A percentile compares a stretch with the other conserved stretches of the same genome.
phyloP scores from a whole-genome alignment of 768 basidiomycete species.

The Megacollybia marginata region DNA sequence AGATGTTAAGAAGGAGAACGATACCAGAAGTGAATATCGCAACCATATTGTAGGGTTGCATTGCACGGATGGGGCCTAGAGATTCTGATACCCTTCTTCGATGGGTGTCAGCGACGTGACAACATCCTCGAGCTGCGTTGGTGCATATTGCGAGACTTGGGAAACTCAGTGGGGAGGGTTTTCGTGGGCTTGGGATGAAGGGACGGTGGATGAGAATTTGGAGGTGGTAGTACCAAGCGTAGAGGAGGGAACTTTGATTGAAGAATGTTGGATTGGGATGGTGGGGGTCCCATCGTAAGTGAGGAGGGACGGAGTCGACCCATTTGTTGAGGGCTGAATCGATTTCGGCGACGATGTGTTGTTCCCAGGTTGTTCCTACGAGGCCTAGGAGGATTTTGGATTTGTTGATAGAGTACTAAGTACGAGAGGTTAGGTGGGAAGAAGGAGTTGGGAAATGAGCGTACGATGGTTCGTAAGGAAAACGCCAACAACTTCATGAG shows the following conservation, averaged over 20 bases:
- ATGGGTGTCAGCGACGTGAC: constrained; percentile 47
- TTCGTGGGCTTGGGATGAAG: constrained; percentile 50
- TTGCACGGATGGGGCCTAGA: too few relatives aligned
- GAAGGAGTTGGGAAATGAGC: constrained; percentile 7
- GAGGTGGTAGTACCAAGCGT: constrained; percentile 14
- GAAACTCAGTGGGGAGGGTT: constrained; percentile 22
- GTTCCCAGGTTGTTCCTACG: constrained; percentile 38
- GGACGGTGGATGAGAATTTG: constrained; percentile 65
- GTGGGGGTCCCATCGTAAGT: constrained; percentile 37
- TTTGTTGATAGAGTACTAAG: constrained; percentile 67
- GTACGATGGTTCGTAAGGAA: constrained; percentile 36
- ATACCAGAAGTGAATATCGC: constrained; percentile 20
- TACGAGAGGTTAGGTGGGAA: constrained; percentile 4
- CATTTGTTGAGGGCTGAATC: constrained; percentile 55
- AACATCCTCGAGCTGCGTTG: constrained; percentile 59
- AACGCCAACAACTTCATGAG: constrained; percentile 40
- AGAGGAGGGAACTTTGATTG: constrained; percentile 35
- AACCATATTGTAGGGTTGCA: constrained; percentile 1
- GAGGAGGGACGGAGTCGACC: constrained; percentile 45
- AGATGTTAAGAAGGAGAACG: constrained; percentile 43
- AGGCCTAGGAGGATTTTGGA: constrained; percentile 45
- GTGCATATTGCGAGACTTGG: constrained; percentile 68
- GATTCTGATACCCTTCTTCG: background rate
- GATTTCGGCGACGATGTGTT: constrained; percentile 48
- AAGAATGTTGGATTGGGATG: constrained; percentile 28